These are phyloP conservation scores for Fusarium torulosum DNA, from an alignment of 2,329 filamentous ascomycete genomes.

Conservation along the genomic window DNA sequence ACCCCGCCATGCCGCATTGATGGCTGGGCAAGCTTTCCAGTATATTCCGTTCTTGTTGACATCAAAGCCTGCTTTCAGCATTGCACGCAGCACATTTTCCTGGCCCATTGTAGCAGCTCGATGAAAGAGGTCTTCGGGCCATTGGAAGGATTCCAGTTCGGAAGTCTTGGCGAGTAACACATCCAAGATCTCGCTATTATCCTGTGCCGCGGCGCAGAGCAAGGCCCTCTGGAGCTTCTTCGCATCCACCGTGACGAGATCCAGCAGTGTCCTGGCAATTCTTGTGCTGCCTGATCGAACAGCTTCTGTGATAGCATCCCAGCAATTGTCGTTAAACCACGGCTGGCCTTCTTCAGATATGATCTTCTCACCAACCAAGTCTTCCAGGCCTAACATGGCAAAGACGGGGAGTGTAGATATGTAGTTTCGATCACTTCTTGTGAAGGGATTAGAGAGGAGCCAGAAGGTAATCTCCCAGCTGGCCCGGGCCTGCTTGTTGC, in stretches of 20 bases:
- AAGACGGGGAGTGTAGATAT: not conserved
- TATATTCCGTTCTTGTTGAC: not conserved
- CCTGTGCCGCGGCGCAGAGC: not conserved
- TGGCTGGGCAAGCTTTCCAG: not conserved
- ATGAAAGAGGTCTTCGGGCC: not conserved
- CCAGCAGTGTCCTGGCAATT: not conserved
- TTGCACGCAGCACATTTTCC: not conserved
- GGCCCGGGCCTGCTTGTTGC: not conserved
- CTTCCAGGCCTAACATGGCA: not conserved
- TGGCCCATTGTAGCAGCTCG: not conserved
- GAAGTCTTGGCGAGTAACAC: not conserved
- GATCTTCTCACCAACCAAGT: not conserved
- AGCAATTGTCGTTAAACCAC: not conserved
- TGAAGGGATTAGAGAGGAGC: not conserved
- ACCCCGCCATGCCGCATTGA: not conserved
- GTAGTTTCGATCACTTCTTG: not conserved
- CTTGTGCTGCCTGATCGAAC: not conserved
- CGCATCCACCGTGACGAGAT: not conserved
- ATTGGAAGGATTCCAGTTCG: not conserved
- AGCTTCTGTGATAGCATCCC: not conserved
- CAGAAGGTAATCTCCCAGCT: conserved; percentile 1
- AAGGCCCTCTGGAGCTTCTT: not conserved
- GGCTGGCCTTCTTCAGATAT: not conserved
- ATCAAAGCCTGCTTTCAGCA: not conserved
- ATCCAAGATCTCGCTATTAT: not conserved